Evolutionary conservation across 2,329 filamentous ascomycete genomes (phyloP).

Genomic region (Alternaria sp.): DNA sequence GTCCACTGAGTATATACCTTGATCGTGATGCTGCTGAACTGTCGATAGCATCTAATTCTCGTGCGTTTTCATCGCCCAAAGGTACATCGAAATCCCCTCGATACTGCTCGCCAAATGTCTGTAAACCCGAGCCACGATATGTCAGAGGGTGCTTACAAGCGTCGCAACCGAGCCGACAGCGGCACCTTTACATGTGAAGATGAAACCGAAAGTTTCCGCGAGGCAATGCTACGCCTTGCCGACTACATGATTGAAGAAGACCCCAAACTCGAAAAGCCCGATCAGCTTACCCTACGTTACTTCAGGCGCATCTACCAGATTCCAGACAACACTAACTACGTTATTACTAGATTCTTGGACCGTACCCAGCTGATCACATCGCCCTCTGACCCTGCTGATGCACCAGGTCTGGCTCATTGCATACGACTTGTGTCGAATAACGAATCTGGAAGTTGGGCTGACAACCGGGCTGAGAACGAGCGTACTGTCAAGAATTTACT

Average conservation of each 20-base stretch:
- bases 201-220: not conserved
- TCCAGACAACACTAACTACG: not conserved
- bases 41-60: not conserved
- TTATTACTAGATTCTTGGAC: not conserved
- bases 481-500: not conserved
- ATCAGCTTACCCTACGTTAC: not conserved
- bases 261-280: not conserved
- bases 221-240: not conserved
- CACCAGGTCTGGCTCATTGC: not conserved
- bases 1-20: not conserved
- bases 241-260: not conserved
- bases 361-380: not conserved
- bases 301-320: not conserved
- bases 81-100: too few relatives aligned
- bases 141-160: not conserved
- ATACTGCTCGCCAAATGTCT: not conserved
- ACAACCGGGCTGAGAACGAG: not conserved
- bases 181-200: not conserved
- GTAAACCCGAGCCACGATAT: not conserved
- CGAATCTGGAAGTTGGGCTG: not conserved
- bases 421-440: not conserved
- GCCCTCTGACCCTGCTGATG: not conserved
- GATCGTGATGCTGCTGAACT: not conserved
- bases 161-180: not conserved
- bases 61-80: too few relatives aligned